These are phyloP conservation scores for Wickerhamiella allomyrinae DNA, from an alignment of 805 yeast genomes.

Conservation along the genomic window DNA sequence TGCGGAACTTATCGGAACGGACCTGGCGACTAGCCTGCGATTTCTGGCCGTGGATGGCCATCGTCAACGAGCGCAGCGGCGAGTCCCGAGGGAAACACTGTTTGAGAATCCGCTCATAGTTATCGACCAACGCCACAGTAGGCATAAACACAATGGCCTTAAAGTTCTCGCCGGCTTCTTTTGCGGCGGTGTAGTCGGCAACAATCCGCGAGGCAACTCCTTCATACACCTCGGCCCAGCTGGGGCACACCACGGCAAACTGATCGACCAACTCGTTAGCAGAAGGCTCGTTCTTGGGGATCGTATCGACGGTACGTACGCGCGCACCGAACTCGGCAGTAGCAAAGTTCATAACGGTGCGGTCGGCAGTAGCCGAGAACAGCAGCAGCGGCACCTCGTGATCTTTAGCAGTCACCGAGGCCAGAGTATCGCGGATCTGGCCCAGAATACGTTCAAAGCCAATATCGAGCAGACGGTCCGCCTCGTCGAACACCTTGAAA, in stretches of 20 bases:
- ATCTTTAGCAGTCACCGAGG: slow-evolving; percentile 31
- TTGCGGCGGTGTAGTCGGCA: slow-evolving; percentile 25
- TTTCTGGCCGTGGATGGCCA: slow-evolving; percentile 54
- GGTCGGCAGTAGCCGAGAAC: slow-evolving; percentile 80
- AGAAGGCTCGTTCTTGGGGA: slow-evolving; percentile 57
- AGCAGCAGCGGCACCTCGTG: slow-evolving; percentile 43
- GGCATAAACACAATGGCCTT: slow-evolving; percentile 78
- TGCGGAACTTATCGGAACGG: slow-evolving; percentile 41
- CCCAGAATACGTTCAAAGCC: slow-evolving; percentile 58
- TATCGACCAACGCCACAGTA: slow-evolving; percentile 55
- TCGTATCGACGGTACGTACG: slow-evolving; percentile 45
- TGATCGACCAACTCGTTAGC: slow-evolving; percentile 69
- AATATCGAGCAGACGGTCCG: slow-evolving; percentile 70
- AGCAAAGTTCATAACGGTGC: slow-evolving; percentile 53
- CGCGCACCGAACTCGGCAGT: slow-evolving; percentile 28
- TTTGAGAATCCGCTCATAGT: slow-evolving; percentile 33
- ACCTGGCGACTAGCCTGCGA: slow-evolving; percentile 54
- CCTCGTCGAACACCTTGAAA: slow-evolving; percentile 75
- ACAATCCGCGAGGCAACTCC: slow-evolving; percentile 39
- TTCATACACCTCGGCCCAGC: slow-evolving; percentile 43
- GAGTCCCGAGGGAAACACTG: slow-evolving; percentile 10
- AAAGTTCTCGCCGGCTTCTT: slow-evolving; percentile 26
- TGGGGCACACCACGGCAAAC: slow-evolving; percentile 39
- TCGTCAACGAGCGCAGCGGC: slow-evolving; percentile 6
- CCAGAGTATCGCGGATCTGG: slow-evolving; percentile 31